Percentiles rank a stretch among this genome's conserved stretches.
phyloP scores from a whole-genome alignment of 192 early-diverging fungal genomes.

The Coemansia sp. region DNA sequence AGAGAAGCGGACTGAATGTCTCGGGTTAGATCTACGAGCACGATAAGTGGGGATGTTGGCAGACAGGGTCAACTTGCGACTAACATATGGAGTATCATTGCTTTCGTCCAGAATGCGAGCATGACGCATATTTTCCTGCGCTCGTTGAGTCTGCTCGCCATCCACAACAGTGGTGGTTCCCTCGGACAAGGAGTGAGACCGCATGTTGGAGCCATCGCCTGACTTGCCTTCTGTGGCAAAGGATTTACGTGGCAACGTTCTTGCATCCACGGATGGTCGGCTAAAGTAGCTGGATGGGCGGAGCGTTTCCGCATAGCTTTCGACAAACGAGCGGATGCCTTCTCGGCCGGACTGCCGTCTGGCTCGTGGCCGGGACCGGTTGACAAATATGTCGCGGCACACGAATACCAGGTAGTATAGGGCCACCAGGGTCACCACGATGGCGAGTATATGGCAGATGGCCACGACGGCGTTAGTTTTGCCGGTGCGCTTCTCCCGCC shows the following conservation, averaged over 20 bases:
- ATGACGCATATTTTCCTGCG: slow-evolving; percentile 21
- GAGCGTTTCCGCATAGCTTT: slow-evolving; percentile 23
- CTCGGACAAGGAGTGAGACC: slow-evolving; percentile 9
- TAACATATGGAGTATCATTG: slow-evolving; percentile 8
- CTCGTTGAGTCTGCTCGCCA: slow-evolving; percentile 7
- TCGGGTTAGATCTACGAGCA: not conserved
- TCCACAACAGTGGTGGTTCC: slow-evolving; percentile 31
- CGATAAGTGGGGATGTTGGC: slow-evolving; percentile 21
- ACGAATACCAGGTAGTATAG: slow-evolving; percentile 21
- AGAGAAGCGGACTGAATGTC: slow-evolving; percentile 1
- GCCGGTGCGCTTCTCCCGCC: slow-evolving; percentile 15
- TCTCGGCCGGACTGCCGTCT: slow-evolving; percentile 1
- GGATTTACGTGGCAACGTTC: slow-evolving; percentile 9
- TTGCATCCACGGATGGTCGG: slow-evolving; percentile 18
- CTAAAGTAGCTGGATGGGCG: slow-evolving; percentile 17
- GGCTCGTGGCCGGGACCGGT: slow-evolving; percentile 1
- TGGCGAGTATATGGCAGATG: slow-evolving; percentile 20
- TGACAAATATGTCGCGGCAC: slow-evolving; percentile 4
- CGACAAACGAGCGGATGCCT: slow-evolving; percentile 18
- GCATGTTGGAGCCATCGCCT: not conserved
- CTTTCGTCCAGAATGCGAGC: slow-evolving; percentile 23
- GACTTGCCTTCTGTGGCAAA: not conserved
- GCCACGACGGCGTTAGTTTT: slow-evolving; percentile 19
- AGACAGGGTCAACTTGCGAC: slow-evolving; percentile 37
- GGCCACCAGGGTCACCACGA: slow-evolving; percentile 25